These are phyloP conservation scores for Candida frijolesensis DNA, from an alignment of 1,139 yeast species.

Conservation along the genomic window DNA sequence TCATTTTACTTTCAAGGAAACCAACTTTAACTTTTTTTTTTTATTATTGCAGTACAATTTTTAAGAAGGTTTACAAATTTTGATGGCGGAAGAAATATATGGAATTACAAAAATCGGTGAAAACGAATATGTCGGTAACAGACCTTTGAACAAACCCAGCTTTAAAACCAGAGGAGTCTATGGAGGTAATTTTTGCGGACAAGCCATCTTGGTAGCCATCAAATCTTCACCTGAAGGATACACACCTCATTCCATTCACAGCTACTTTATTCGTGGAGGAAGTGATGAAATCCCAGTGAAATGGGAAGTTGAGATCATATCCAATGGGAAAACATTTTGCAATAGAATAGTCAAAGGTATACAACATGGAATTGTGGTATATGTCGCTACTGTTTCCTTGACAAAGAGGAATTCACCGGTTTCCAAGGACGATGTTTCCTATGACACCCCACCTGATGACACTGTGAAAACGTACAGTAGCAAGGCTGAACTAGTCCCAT, in stretches of 20 bases:
- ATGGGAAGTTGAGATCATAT: slow-evolving; percentile 38
- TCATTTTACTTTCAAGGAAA: background rate
- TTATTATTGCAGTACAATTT: background rate
- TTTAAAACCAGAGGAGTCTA: slow-evolving; percentile 31
- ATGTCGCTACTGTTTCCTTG: slow-evolving; percentile 57
- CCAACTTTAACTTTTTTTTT: background rate
- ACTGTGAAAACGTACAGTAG: slow-evolving; percentile 21
- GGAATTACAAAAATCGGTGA: slow-evolving; percentile 26
- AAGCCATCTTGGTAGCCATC: slow-evolving; percentile 38
- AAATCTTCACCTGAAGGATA: slow-evolving; percentile 29
- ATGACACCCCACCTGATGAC: slow-evolving; percentile 35
- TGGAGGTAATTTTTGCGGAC: slow-evolving; percentile 41
- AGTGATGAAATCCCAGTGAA: slow-evolving; percentile 22
- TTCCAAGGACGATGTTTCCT: slow-evolving; percentile 35
- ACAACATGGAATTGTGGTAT: slow-evolving; percentile 54
- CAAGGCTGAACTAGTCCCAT: slow-evolving; percentile 40
- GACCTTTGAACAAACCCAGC: slow-evolving; percentile 36
- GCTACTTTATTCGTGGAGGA: slow-evolving; percentile 34
- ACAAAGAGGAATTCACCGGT: slow-evolving; percentile 35
- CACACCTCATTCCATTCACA: slow-evolving; percentile 39
- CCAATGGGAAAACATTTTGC: slow-evolving; percentile 60
- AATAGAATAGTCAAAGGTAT: slow-evolving; percentile 60
- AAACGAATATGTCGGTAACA: slow-evolving; percentile 27
- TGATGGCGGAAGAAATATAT: slow-evolving; percentile 18
- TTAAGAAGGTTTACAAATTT: background rate